Evolutionary conservation across 1,139 yeast genomes (phyloP).

Genomic region (Scheffersomyces titani): DNA sequence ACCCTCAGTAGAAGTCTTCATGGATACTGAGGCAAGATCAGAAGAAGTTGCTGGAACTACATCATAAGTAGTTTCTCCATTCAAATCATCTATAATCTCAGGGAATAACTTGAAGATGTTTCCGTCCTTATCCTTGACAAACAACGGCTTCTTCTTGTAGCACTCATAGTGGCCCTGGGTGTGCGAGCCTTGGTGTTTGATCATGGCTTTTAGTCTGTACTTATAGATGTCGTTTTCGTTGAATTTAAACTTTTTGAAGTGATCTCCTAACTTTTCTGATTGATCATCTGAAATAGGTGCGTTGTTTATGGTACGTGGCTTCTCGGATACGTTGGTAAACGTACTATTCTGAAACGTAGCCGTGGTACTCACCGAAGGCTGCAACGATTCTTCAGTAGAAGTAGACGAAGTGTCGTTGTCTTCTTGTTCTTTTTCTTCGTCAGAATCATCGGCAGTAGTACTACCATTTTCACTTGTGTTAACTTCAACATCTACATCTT

Average conservation of each 20-base stretch:
- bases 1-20: neutral
- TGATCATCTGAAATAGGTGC: constrained; percentile 45
- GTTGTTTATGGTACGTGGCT: constrained; percentile 31
- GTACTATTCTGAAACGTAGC: constrained; percentile 14
- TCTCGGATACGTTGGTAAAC: constrained; percentile 2
- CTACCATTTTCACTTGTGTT: constrained; percentile 30
- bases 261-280: constrained; percentile 37
- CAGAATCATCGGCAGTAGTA: constrained; percentile 19
- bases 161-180: constrained; percentile 89
- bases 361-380: constrained; percentile 14
- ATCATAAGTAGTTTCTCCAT: constrained; percentile 6
- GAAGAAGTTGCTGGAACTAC: neutral
- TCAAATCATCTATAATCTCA: constrained; percentile 35
- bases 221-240: constrained; percentile 47
- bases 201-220: constrained; percentile 68
- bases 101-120: constrained; percentile 51
- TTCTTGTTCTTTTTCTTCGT: constrained; percentile 20
- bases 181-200: constrained; percentile 88
- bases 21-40: neutral
- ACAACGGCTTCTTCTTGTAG: constrained; percentile 67
- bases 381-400: constrained; percentile 13
- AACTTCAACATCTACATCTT: constrained; percentile 19
- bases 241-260: constrained; percentile 43
- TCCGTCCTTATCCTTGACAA: constrained; percentile 52
- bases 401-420: constrained; percentile 18